These are phyloP conservation scores for Casuarina equisetifolia DNA, from an alignment of 306 rosid species.

Conservation along the genomic window DNA sequence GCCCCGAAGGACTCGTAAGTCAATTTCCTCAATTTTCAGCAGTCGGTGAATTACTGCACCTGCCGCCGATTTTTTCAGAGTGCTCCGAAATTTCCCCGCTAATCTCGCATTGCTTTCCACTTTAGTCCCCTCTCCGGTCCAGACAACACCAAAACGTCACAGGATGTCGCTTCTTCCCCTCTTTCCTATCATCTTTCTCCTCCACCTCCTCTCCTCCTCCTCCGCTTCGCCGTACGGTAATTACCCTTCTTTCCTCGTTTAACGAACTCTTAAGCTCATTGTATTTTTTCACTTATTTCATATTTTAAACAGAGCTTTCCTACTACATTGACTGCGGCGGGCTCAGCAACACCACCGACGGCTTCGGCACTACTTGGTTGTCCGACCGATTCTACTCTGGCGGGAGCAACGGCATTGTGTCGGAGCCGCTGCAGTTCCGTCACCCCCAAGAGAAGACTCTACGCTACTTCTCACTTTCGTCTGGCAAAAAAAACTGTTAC, in stretches of 20 bases:
- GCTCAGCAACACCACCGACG: slow-evolving; percentile 56
- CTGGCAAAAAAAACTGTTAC: slow-evolving; percentile 95
- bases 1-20: too few relatives aligned
- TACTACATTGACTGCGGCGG: slow-evolving; percentile 85
- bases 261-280: slow-evolving; percentile 19
- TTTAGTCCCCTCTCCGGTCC: background rate
- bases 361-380: slow-evolving; percentile 65
- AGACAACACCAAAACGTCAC: background rate
- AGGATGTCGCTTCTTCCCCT: slow-evolving; percentile 17
- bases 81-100: slow-evolving; percentile 33
- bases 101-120: slow-evolving; percentile 40
- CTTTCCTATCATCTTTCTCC: background rate
- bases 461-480: slow-evolving; percentile 73
- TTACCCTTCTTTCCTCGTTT: background rate
- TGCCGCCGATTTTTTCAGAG: background rate
- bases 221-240: slow-evolving; percentile 51
- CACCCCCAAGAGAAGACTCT: slow-evolving; percentile 78
- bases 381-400: slow-evolving; percentile 87
- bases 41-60: too few relatives aligned
- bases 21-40: too few relatives aligned
- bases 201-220: slow-evolving; percentile 19
- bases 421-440: slow-evolving; percentile 77
- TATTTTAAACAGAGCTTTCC: slow-evolving; percentile 45
- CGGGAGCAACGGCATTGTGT: slow-evolving; percentile 61
- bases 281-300: background rate